Conservation (phyloP, 164 flowering plant genomes). For the Nymphaea thermarum region DNA sequence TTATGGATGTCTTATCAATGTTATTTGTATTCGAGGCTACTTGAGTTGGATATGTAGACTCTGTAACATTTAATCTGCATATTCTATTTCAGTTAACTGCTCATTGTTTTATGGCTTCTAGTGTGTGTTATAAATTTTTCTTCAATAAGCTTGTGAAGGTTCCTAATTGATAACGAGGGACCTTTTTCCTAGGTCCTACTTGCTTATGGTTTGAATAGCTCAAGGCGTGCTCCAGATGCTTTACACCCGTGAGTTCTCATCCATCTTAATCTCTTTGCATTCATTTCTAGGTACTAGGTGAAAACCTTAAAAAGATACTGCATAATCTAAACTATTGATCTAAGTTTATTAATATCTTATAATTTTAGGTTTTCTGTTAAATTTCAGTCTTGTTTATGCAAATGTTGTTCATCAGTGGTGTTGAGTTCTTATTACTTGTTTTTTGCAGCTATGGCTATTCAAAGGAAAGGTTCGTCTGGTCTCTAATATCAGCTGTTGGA, state of each 20-base stretch:
- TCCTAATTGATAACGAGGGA: no score
- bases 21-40: no score
- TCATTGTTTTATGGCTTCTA: no score
- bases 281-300: no score
- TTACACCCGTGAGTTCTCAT: constrained; percentile 78
- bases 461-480: constrained; percentile 98
- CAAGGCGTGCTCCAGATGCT: constrained; percentile 98
- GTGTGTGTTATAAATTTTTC: no score
- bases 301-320: no score
- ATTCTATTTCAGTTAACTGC: no score
- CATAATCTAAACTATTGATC: no score
- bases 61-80: no score
- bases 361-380: neutral
- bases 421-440: neutral
- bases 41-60: no score
- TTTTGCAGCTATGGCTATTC: constrained; percentile 86
- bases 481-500: constrained; percentile 98
- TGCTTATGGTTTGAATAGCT: constrained; percentile 95
- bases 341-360: neutral
- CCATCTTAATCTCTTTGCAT: neutral
- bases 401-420: neutral
- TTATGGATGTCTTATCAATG: no score
- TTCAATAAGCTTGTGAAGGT: no score
- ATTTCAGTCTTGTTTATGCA: neutral
- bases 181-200: constrained; percentile 66